These are phyloP conservation scores for Toxicodendron radicans DNA, from an alignment of 345 rosid genomes.

Conservation along the genomic window DNA sequence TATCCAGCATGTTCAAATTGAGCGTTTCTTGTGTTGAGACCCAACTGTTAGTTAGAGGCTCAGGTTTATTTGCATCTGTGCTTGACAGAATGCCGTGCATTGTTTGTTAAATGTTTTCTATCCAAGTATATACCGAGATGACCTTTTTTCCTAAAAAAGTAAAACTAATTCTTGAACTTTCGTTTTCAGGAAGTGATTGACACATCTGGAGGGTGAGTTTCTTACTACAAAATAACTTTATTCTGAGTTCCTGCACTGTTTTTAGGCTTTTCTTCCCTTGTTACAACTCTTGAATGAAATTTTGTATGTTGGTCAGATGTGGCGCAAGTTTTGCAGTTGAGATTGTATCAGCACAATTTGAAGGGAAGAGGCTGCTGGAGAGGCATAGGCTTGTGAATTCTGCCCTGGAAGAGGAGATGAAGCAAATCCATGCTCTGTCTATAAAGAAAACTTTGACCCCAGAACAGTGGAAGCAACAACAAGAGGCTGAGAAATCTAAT, in stretches of 20 bases:
- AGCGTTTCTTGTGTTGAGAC: not conserved
- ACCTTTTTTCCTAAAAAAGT: not conserved
- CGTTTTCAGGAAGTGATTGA: conserved; percentile 72
- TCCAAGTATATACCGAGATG: not conserved
- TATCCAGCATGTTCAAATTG: not conserved
- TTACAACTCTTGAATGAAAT: not conserved
- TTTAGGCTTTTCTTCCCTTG: not conserved
- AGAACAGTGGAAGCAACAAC: conserved; percentile 67
- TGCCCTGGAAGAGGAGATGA: conserved; percentile 81
- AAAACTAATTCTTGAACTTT: conserved; percentile 15
- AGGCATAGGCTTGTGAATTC: conserved; percentile 81
- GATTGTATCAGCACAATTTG: conserved; percentile 70
- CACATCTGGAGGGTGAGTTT: conserved; percentile 88
- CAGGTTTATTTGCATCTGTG: not conserved
- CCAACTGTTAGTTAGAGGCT: not conserved
- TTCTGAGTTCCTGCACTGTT: not conserved
- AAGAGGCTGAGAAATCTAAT: conserved; percentile 45
- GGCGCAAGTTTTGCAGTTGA: conserved; percentile 79
- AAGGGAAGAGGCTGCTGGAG: conserved; percentile 86
- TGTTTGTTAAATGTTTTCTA: not conserved
- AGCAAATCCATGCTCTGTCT: conserved; percentile 87
- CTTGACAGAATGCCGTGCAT: not conserved
- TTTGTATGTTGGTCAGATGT: conserved; percentile 46
- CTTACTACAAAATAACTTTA: not conserved
- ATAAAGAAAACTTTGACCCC: conserved; percentile 74